Conservation (phyloP, 169 alveolate genomes). For the Cryptosporidium sp. region DNA sequence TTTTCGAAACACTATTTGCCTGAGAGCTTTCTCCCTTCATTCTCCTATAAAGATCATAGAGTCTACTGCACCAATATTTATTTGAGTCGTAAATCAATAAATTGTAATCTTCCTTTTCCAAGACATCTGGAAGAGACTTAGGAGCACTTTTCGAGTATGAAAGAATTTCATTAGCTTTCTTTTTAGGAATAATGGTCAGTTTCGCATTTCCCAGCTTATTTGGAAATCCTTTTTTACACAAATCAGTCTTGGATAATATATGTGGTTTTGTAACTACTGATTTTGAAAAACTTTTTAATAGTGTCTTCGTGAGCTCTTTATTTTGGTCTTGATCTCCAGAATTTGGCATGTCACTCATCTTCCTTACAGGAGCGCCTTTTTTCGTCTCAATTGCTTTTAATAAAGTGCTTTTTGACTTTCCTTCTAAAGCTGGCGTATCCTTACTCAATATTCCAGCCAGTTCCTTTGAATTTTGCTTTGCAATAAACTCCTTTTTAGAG, state of each 20-base stretch:
- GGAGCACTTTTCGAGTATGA: neutral
- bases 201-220: neutral
- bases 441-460: neutral
- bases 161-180: neutral
- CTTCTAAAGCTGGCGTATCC: neutral
- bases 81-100: neutral
- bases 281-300: neutral
- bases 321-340: neutral
- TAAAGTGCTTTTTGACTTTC: neutral
- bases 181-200: neutral
- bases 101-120: neutral
- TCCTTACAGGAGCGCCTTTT: neutral
- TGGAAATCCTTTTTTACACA: neutral
- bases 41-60: slow-evolving; percentile 13
- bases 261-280: neutral
- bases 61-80: neutral
- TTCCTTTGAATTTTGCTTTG: neutral
- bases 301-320: neutral
- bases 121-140: neutral
- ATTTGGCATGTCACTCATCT: neutral
- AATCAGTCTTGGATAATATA: too few relatives aligned
- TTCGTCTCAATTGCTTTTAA: neutral
- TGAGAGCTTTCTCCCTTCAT: slow-evolving; percentile 18
- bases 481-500: neutral
- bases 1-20: neutral